Conservation (phyloP, 805 yeast genomes). For the Yamadazyma laniorum region DNA sequence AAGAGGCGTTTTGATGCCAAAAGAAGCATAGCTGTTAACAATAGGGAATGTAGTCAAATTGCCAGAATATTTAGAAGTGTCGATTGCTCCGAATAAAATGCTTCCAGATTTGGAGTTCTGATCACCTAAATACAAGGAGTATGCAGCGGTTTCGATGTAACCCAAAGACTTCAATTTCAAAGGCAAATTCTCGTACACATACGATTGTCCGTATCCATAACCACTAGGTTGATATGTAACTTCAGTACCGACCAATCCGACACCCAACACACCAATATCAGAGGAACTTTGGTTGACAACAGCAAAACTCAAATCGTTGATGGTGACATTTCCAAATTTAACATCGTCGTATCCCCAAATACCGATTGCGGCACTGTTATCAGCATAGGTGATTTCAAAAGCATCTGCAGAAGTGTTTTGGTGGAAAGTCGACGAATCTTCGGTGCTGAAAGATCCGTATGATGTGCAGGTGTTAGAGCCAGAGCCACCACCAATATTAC, state of each 20-base stretch:
- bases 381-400: constrained; percentile 49
- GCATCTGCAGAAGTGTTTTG: constrained; percentile 36
- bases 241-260: constrained; percentile 69
- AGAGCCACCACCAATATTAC: constrained; percentile 34
- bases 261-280: constrained; percentile 66
- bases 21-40: constrained; percentile 15
- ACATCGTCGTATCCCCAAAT: constrained; percentile 64
- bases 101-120: constrained; percentile 25
- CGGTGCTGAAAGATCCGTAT: constrained; percentile 50
- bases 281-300: constrained; percentile 66
- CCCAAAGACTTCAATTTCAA: constrained; percentile 29
- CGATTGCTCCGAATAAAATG: constrained; percentile 43
- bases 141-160: constrained; percentile 28
- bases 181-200: constrained; percentile 32
- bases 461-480: constrained; percentile 30
- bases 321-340: constrained; percentile 44
- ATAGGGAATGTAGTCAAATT: constrained; percentile 22
- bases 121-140: constrained; percentile 31
- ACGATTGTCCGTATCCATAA: background rate
- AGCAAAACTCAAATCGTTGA: constrained; percentile 63
- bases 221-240: constrained; percentile 36
- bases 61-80: constrained; percentile 38
- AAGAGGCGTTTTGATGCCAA: constrained; percentile 38
- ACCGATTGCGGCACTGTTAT: constrained; percentile 46
- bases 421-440: constrained; percentile 34